Evolutionary conservation across 2,329 filamentous ascomycete species (phyloP), one percentile per base, ranked within the genome.

Genomic region (Hypoxylon sp.): DNA sequence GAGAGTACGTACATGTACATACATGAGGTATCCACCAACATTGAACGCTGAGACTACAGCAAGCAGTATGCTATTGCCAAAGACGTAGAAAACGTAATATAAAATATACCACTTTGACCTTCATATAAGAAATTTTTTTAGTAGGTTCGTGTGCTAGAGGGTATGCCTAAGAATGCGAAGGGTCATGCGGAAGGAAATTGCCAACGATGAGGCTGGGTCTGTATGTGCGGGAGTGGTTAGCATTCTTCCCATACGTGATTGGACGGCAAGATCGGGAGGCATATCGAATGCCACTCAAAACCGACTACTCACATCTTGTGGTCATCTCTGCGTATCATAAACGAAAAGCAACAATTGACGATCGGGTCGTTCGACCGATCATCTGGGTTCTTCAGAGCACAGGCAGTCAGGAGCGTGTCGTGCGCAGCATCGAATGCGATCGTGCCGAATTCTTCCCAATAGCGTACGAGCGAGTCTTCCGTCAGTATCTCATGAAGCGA

Each of bases 401-500:
- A 99, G 70, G 92, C 95, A 20, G 96, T 99, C 71, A 99, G 83
- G 74, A 99, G 93, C 20, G 95, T 96, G 77, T 99, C 97, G 76
- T 98, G 96, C 8, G 88, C 90, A 61, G 91, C 89, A 76, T 99
- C 96, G 78, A 99, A 99, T 8, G 96, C 96, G 73, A 99, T 98
- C 4, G 93, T 95, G 52, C 95, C 94, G 75, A 99, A 99, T 75
- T 99, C 97, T 79, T 99, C 96, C 96, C 96, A 99, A 75, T 99
- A 99, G 73, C 93, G 92, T 57, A 98, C 96, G 65, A 97, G 87
- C 40, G 94, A 96, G 66, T 97, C 93, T 80, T 99, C 96, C 2
- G 93, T 93, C 45, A 99, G 88, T 68, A 99, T 96, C 77, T 99
- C 94, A 77, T 99, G 96, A 49, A 99, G 86, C 11, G 96, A 93